Conservation (phyloP, 495 filamentous ascomycete genomes). For the Neurospora intermedia region DNA sequence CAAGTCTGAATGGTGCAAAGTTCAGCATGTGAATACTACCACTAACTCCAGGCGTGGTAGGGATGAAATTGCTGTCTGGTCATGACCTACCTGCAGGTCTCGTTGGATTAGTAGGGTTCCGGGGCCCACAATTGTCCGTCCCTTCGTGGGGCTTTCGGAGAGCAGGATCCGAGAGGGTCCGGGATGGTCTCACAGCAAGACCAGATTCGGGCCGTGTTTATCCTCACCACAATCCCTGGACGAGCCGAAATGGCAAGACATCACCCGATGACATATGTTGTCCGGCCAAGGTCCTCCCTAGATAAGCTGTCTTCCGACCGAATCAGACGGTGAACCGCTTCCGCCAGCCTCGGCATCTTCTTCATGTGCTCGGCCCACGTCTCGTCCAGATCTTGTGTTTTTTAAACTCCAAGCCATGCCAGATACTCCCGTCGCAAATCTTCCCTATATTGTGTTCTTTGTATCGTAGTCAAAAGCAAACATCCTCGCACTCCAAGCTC, state of each 20-base stretch:
- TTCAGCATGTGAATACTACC: background rate
- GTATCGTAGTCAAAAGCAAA: background rate
- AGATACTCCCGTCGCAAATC: background rate
- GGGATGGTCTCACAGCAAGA: background rate
- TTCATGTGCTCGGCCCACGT: background rate
- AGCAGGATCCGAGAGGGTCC: background rate
- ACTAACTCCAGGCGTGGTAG: background rate
- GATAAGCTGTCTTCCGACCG: background rate
- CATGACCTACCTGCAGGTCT: background rate
- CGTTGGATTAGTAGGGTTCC: background rate
- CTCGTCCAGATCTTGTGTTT: background rate
- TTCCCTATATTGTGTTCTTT: background rate
- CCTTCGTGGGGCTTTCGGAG: background rate
- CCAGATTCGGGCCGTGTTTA: background rate
- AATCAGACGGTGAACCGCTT: background rate
- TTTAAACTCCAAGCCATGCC: background rate
- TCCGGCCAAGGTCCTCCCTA: background rate
- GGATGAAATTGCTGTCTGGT: background rate
- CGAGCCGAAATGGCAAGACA: background rate
- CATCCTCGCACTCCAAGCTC: background rate
- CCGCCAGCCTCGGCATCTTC: background rate
- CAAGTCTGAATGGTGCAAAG: background rate
- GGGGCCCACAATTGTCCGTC: background rate
- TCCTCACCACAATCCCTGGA: background rate
- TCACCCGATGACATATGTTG: background rate